These are phyloP conservation scores for Mortierella sp. DNA, from an alignment of 371 early-diverging fungal genomes.

Conservation along the genomic window DNA sequence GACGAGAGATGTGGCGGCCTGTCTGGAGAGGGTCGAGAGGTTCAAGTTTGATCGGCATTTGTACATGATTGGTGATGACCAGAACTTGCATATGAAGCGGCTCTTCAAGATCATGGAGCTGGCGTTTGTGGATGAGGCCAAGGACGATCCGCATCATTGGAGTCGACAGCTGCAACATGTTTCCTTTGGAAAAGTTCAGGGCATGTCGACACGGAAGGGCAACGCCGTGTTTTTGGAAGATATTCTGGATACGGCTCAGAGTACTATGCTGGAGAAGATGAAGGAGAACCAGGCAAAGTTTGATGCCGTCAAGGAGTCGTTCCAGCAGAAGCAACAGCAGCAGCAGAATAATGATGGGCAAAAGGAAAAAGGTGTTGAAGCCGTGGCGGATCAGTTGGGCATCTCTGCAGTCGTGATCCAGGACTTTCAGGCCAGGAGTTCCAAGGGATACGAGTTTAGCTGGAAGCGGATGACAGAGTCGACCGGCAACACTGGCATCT, in stretches of 20 bases:
- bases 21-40: constrained; percentile 81
- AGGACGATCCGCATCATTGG: constrained; percentile 54
- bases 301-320: constrained; percentile 49
- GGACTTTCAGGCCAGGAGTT: constrained; percentile 93
- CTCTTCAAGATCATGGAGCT: constrained; percentile 90
- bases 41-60: constrained; percentile 87
- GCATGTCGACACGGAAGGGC: constrained; percentile 98
- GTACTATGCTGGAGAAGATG: constrained; percentile 91
- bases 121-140: constrained; percentile 48
- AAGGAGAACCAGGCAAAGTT: constrained; percentile 76
- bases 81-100: constrained; percentile 92
- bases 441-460: constrained; percentile 96
- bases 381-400: constrained; percentile 79
- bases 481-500: constrained; percentile 98
- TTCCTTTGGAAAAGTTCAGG: constrained; percentile 93
- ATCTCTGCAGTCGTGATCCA: constrained; percentile 93
- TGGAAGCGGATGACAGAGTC: constrained; percentile 95
- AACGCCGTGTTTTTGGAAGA: constrained; percentile 97
- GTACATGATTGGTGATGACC: constrained; percentile 96
- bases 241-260: constrained; percentile 89
- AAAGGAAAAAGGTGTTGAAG: constrained; percentile 64
- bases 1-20: constrained; percentile 96
- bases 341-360: constrained; percentile 8
- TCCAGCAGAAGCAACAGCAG: constrained; percentile 7
- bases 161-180: constrained; percentile 85